phyloP scores from a whole-genome alignment of 2,329 filamentous ascomycete species.

The Arthrobotrys iridis region DNA sequence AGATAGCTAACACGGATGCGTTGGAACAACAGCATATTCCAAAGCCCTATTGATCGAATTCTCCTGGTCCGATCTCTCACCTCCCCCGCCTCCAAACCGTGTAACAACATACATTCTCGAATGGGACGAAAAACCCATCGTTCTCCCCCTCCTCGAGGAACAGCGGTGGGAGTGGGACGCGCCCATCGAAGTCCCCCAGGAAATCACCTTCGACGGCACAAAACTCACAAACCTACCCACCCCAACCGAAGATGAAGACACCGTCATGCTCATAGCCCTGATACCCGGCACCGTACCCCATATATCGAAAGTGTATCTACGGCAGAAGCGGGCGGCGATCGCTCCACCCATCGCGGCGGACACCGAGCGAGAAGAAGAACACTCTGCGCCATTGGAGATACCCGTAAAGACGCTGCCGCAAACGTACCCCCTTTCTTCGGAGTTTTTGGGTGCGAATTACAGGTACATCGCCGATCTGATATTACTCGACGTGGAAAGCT shows the following conservation, averaged over 20 bases:
- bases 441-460: constrained; percentile 52
- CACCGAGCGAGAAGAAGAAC: constrained; percentile 19
- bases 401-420: constrained; percentile 49
- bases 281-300: constrained; percentile 52
- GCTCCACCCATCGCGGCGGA: constrained; percentile 22
- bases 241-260: constrained; percentile 48
- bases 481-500: constrained; percentile 42
- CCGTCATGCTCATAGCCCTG: constrained; percentile 44
- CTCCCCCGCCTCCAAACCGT: constrained; percentile 41
- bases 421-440: constrained; percentile 50
- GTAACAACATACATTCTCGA: constrained; percentile 51
- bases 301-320: constrained; percentile 52
- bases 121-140: constrained; percentile 53
- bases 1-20: constrained; percentile 15
- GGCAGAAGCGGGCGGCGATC: constrained; percentile 36
- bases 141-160: constrained; percentile 49
- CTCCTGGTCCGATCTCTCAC: constrained; percentile 51
- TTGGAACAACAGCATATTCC: constrained; percentile 41
- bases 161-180: constrained; percentile 53
- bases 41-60: constrained; percentile 53
- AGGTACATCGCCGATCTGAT: constrained; percentile 50
- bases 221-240: constrained; percentile 42
- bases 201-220: constrained; percentile 49
- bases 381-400: constrained; percentile 38
- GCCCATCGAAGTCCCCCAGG: constrained; percentile 46